Percentiles rank a stretch among this genome's conserved stretches.
Conservation (phyloP, 177 flowering plant genomes). For the Tripterygium wilfordii region DNA sequence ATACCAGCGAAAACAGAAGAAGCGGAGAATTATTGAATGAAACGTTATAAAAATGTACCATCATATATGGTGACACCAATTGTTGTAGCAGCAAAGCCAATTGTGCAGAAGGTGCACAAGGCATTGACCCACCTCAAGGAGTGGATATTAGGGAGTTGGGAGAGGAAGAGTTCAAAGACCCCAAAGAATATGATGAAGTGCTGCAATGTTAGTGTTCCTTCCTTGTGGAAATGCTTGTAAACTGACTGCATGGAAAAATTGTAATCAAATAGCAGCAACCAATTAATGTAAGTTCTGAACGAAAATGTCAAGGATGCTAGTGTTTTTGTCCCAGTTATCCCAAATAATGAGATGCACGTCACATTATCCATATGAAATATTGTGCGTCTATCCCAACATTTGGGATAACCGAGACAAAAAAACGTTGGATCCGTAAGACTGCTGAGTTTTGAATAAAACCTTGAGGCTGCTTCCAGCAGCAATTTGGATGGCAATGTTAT, state of each 20-base stretch:
- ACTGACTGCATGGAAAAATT: constrained; percentile 34
- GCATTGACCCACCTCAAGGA: constrained; percentile 65
- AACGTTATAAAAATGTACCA: constrained; percentile 41
- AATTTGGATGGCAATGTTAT: constrained; percentile 66
- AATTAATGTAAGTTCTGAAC: too few relatives aligned
- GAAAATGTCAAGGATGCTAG: too few relatives aligned
- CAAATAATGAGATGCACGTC: too few relatives aligned
- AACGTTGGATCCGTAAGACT: too few relatives aligned
- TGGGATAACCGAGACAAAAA: too few relatives aligned
- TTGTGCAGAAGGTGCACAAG: constrained; percentile 48
- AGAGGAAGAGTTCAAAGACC: constrained; percentile 46
- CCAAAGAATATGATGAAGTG: constrained; percentile 55
- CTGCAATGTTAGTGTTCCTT: constrained; percentile 45
- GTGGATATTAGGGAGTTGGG: constrained; percentile 63
- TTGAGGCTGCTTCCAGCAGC: constrained; percentile 71
- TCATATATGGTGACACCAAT: constrained; percentile 51
- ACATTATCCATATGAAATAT: too few relatives aligned
- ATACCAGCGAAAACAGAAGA: too few relatives aligned
- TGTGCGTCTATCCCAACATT: too few relatives aligned
- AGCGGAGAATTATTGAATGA: too few relatives aligned
- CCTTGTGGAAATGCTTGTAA: constrained; percentile 38
- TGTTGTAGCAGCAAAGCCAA: constrained; percentile 57
- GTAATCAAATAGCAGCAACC: neutral
- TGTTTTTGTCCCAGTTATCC: too few relatives aligned
- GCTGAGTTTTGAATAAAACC: too few relatives aligned